A percentile compares a stretch with the other conserved stretches of the same genome.
phyloP scores from a whole-genome alignment of 1,139 yeast genomes.

The Zygosaccharomyces sapae region DNA sequence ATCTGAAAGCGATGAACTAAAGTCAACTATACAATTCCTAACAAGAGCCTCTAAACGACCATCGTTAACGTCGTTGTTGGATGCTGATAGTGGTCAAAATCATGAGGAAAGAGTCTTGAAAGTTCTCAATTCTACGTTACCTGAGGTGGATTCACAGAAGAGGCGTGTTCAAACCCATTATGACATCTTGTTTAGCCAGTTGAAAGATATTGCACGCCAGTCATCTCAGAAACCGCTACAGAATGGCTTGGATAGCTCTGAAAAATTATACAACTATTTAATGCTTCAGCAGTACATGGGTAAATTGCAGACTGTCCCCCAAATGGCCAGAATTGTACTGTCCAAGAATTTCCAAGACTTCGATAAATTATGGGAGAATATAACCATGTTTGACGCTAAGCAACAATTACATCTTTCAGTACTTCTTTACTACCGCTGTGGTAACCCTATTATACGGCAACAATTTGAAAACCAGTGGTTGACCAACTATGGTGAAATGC shows the following conservation, averaged over 20 bases:
- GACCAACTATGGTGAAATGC: constrained; percentile 18
- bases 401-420: constrained; percentile 23
- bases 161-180: constrained; percentile 30
- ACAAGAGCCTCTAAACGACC: constrained; percentile 20
- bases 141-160: constrained; percentile 24
- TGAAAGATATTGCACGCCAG: constrained; percentile 23
- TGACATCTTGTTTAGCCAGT: constrained; percentile 27
- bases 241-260: constrained; percentile 17
- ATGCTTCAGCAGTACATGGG: constrained; percentile 23
- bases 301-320: constrained; percentile 12
- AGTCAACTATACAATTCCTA: constrained; percentile 27
- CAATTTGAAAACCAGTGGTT: constrained; percentile 22
- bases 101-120: constrained; percentile 30
- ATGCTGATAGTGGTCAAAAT: constrained; percentile 16
- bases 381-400: constrained; percentile 17
- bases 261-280: constrained; percentile 22
- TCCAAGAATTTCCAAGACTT: constrained; percentile 20
- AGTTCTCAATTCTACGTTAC: constrained; percentile 29
- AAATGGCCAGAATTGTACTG: constrained; percentile 19
- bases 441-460: constrained; percentile 15
- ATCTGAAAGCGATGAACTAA: constrained; percentile 22
- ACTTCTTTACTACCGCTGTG: constrained; percentile 25
- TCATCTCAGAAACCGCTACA: constrained; percentile 9
- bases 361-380: constrained; percentile 20
- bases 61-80: constrained; percentile 14